Conservation (phyloP, 345 rosid species). For the Melaleuca alternifolia region DNA sequence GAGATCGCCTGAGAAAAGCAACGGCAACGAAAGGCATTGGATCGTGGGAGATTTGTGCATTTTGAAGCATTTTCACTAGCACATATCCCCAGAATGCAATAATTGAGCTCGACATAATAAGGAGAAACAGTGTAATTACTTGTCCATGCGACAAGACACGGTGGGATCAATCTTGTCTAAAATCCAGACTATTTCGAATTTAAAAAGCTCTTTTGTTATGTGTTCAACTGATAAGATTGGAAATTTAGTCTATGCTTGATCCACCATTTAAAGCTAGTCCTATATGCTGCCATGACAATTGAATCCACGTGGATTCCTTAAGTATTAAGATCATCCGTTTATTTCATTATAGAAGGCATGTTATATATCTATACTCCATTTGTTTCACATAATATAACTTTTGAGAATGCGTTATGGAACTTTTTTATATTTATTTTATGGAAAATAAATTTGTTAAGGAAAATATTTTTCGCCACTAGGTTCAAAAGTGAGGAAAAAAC, state of each 20-base stretch:
- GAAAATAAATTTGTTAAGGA: no score
- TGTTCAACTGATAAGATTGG: background rate
- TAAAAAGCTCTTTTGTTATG: background rate
- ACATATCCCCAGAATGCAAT: background rate
- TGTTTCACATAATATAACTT: no score
- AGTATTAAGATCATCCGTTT: background rate
- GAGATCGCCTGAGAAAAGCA: background rate
- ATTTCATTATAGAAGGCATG: background rate
- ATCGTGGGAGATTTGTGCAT: background rate
- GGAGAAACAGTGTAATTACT: background rate
- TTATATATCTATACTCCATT: background rate
- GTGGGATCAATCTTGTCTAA: background rate
- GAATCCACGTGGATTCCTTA: background rate
- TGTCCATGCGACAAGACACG: background rate
- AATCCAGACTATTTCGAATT: background rate
- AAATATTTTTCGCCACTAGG: no score
- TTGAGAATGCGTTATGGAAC: no score
- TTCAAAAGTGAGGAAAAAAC: no score
- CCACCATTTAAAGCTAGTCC: background rate
- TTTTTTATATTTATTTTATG: no score
- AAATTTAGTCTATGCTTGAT: background rate
- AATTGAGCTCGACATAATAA: background rate
- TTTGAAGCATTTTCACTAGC: background rate
- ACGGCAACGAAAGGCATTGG: background rate
- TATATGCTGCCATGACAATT: background rate